These are phyloP conservation scores for Sporothrix mexicana DNA, from an alignment of 2,329 filamentous ascomycete genomes.

Conservation along the genomic window DNA sequence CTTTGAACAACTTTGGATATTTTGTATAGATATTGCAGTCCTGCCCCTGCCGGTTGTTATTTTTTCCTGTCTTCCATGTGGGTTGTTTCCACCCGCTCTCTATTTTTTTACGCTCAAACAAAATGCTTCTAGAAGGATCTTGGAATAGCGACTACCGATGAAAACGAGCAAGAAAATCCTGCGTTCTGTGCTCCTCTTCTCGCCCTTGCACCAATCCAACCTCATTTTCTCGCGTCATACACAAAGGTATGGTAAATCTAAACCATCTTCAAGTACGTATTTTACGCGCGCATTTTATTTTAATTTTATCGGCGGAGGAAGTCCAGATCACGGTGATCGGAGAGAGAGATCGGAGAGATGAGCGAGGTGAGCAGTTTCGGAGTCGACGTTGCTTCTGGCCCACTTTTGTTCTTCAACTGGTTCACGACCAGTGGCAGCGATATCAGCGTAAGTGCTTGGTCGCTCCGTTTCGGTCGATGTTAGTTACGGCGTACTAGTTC, in stretches of 20 bases:
- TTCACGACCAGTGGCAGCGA: too few relatives aligned
- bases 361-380: not conserved
- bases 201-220: not conserved
- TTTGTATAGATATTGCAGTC: not conserved
- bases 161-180: not conserved
- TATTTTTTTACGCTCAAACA: not conserved
- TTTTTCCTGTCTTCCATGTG: too few relatives aligned
- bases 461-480: too few relatives aligned
- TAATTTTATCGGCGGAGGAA: not conserved
- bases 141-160: not conserved
- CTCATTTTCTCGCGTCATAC: not conserved
- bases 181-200: not conserved
- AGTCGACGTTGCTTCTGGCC: constrained; percentile 21
- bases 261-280: not conserved
- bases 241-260: too few relatives aligned
- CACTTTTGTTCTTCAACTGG: constrained; percentile 5
- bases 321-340: not conserved
- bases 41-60: not conserved
- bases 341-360: not conserved
- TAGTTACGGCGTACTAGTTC: too few relatives aligned
- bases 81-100: not conserved
- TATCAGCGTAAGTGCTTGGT: too few relatives aligned
- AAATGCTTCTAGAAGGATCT: not conserved
- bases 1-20: too few relatives aligned
- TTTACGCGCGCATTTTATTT: not conserved